Conservation (phyloP, 2,329 filamentous ascomycete species). For the Sporothrix euskadiensis region DNA sequence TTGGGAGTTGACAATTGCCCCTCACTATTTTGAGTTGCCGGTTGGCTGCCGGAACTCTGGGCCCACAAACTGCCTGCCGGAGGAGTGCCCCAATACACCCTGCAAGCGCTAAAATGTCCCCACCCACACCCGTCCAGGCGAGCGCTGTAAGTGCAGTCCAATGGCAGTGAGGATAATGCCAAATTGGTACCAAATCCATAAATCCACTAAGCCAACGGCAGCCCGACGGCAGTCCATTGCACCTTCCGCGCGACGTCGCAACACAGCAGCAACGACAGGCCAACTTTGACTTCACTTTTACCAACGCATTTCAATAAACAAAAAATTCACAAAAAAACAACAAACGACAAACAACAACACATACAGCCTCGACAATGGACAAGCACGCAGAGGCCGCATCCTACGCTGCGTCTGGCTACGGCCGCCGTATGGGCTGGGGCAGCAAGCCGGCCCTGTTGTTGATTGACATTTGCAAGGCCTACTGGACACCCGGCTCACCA, state of each 20-base stretch:
- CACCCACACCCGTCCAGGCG: background rate
- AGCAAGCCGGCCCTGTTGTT: slow-evolving; percentile 46
- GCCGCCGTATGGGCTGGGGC: slow-evolving; percentile 49
- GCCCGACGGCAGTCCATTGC: background rate
- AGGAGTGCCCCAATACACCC: background rate
- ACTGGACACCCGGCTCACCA: slow-evolving; percentile 48
- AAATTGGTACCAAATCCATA: background rate
- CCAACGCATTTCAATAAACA: too few species aligned
- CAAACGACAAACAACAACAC: background rate
- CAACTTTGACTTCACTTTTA: background rate
- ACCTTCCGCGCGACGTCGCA: background rate
- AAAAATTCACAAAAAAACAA: too few species aligned
- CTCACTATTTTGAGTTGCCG: background rate
- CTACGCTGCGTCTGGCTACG: slow-evolving; percentile 43
- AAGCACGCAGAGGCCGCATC: slow-evolving; percentile 30
- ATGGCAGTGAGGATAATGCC: too few species aligned
- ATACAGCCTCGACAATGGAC: background rate
- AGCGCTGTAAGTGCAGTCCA: background rate
- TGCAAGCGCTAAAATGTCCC: background rate
- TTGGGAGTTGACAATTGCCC: background rate
- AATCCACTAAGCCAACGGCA: background rate
- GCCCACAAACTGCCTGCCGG: background rate
- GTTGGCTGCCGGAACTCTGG: background rate
- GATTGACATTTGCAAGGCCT: slow-evolving; percentile 51
- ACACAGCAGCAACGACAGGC: background rate